Evolutionary conservation across 139 green algal species (phyloP).

Genomic region (Dunaliella sp.): DNA sequence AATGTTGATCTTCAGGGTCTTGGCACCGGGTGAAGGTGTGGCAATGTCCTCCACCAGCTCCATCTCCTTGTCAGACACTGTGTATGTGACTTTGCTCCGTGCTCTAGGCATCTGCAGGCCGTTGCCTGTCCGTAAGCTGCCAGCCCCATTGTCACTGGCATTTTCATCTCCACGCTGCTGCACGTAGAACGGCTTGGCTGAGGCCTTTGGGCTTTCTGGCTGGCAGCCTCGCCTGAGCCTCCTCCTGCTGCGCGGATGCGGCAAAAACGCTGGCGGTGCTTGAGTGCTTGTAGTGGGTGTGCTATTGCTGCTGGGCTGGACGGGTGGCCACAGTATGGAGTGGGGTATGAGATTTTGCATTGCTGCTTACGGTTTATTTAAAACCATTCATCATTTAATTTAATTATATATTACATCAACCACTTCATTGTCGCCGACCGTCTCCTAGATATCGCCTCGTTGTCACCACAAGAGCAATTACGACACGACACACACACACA

Average conservation of each 20-base stretch:
- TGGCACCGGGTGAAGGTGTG: constrained; percentile 9
- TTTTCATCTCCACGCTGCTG: neutral
- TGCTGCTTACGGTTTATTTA: too few relatives aligned
- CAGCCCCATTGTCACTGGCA: neutral
- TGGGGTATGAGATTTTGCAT: too few relatives aligned
- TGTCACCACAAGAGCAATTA: too few relatives aligned
- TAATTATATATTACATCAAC: too few relatives aligned
- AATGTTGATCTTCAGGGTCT: constrained; percentile 81
- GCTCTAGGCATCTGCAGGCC: neutral
- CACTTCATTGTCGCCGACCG: too few relatives aligned
- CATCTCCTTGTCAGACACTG: neutral
- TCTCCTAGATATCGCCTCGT: too few relatives aligned
- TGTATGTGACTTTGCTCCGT: neutral
- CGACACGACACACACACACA: too few relatives aligned
- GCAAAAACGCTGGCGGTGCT: neutral
- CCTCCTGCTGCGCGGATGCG: neutral
- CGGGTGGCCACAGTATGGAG: too few relatives aligned
- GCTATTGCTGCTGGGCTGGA: neutral
- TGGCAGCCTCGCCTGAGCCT: too few relatives aligned
- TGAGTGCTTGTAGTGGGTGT: neutral
- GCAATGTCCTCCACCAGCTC: neutral
- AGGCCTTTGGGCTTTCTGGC: neutral
- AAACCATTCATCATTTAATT: too few relatives aligned
- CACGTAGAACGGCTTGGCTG: neutral
- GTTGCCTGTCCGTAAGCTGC: neutral